Conservation (phyloP, 441 rosid species). For the Croton laevigatus region DNA sequence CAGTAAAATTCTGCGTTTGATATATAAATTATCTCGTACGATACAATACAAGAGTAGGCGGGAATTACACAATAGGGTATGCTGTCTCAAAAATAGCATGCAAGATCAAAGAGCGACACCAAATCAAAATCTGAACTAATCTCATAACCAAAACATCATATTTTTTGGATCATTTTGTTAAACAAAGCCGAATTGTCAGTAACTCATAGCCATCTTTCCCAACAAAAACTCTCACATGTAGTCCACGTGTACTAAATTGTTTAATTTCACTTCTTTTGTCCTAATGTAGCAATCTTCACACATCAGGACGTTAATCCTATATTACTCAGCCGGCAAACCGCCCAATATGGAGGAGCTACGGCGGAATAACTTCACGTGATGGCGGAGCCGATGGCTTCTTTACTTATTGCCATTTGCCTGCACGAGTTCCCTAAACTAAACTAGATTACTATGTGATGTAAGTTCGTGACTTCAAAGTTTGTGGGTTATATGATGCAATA, state of each 20-base stretch:
- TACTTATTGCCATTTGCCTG: background rate
- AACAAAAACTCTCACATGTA: constrained; percentile 5
- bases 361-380: constrained; percentile 1
- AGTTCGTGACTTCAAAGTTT: too few species aligned
- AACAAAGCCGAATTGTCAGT: background rate
- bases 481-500: background rate
- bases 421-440: background rate
- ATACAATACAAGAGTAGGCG: too few species aligned
- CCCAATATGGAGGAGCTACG: background rate
- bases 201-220: constrained; percentile 1
- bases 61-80: too few species aligned
- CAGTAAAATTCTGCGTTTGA: too few species aligned
- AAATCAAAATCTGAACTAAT: background rate
- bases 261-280: background rate
- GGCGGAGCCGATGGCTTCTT: background rate
- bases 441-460: too few species aligned
- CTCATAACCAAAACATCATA: background rate
- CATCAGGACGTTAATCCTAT: background rate
- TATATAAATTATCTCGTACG: too few species aligned
- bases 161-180: background rate
- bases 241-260: background rate
- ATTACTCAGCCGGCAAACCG: background rate
- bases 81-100: too few species aligned
- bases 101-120: background rate
- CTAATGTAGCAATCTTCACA: background rate